Evolutionary conservation across 2,329 filamentous ascomycete genomes (phyloP).

Genomic region (Pestalotiopsis sp.): DNA sequence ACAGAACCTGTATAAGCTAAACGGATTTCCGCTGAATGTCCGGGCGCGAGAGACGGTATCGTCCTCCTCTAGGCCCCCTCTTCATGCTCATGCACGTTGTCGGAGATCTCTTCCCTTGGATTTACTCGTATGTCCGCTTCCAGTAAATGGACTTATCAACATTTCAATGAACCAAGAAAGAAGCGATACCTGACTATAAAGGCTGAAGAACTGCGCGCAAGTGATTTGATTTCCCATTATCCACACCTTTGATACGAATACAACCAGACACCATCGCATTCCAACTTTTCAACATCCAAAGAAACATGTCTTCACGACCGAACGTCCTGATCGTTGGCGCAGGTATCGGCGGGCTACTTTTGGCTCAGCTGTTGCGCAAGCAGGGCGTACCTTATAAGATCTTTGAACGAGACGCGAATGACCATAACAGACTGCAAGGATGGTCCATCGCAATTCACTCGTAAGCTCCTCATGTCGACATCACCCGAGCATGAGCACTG

Average conservation of each 20-base stretch:
- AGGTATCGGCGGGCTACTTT: not conserved
- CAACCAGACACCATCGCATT: not conserved
- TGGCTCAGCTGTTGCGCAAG: slow-evolving; percentile 1
- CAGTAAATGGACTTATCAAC: not conserved
- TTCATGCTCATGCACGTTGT: not conserved
- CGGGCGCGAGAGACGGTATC: not conserved
- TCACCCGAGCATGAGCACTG: not conserved
- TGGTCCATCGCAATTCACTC: not conserved
- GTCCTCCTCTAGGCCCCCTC: not conserved
- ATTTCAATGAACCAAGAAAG: not conserved
- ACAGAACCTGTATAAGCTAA: not conserved
- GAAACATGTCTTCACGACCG: not conserved
- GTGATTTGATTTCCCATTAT: not conserved
- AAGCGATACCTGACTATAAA: not conserved
- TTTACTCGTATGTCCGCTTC: not conserved
- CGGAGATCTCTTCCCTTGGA: not conserved
- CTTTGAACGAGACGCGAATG: not conserved
- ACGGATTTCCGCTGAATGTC: not conserved
- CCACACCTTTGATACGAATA: not conserved
- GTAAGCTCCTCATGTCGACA: not conserved
- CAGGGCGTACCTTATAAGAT: not conserved
- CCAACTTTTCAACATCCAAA: not conserved
- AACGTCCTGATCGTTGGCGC: slow-evolving; percentile 5
- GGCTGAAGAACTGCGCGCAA: not conserved
- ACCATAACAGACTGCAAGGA: not conserved